These are phyloP conservation scores for Citrus cavaleriei DNA, from an alignment of 345 rosid genomes.

Conservation along the genomic window DNA sequence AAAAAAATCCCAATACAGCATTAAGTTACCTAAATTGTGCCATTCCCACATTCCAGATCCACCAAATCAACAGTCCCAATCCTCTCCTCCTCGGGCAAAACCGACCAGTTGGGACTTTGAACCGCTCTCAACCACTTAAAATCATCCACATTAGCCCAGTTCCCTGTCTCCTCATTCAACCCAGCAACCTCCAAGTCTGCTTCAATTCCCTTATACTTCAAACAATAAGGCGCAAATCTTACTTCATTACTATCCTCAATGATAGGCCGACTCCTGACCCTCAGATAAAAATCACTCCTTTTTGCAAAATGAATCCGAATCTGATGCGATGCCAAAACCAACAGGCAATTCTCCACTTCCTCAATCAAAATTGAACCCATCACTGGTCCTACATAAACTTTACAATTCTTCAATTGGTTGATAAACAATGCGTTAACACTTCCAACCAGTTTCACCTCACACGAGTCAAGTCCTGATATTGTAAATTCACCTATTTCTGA, in stretches of 20 bases:
- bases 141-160: constrained; percentile 83
- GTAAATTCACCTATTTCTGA: constrained; percentile 68
- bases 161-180: constrained; percentile 57
- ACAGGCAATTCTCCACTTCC: constrained; percentile 42
- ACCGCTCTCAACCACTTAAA: constrained; percentile 85
- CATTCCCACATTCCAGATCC: neutral
- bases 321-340: constrained; percentile 83
- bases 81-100: constrained; percentile 50
- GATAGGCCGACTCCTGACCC: constrained; percentile 86
- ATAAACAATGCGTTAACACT: constrained; percentile 52
- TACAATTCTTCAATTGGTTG: constrained; percentile 52
- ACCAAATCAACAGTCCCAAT: constrained; percentile 32
- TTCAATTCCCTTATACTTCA: constrained; percentile 67
- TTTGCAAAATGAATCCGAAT: constrained; percentile 69
- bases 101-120: constrained; percentile 31
- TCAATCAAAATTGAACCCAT: constrained; percentile 80
- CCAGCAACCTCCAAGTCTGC: constrained; percentile 58
- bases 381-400: constrained; percentile 64
- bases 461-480: constrained; percentile 59
- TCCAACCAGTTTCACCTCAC: constrained; percentile 60
- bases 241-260: constrained; percentile 67
- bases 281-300: constrained; percentile 63
- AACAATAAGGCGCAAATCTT: constrained; percentile 74
- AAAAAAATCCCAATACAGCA: neutral
- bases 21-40: neutral